These are phyloP conservation scores for Scleromitrula shiraiana DNA, from an alignment of 2,329 filamentous ascomycete species.

Conservation along the genomic window DNA sequence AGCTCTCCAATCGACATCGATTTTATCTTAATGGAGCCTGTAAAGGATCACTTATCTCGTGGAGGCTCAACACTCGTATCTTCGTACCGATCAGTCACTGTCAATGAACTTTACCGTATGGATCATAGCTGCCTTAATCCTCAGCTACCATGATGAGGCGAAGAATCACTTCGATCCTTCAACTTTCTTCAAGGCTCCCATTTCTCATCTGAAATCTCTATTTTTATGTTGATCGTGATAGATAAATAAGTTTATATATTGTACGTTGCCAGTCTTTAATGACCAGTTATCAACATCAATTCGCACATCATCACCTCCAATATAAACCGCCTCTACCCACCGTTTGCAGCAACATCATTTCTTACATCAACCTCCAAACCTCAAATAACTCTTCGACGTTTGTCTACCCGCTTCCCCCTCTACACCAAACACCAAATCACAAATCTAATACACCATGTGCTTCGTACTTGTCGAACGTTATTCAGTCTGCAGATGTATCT, in stretches of 20 bases:
- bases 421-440: background rate
- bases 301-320: background rate
- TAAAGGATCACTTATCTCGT: background rate
- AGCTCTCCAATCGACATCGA: background rate
- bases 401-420: background rate
- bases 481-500: slow-evolving; percentile 63
- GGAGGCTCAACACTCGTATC: slow-evolving; percentile 8
- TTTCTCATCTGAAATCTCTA: slow-evolving; percentile 23
- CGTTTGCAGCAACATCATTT: too few relatives aligned
- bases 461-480: slow-evolving; percentile 61
- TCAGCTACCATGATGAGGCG: slow-evolving; percentile 8
- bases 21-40: background rate
- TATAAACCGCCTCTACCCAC: too few relatives aligned
- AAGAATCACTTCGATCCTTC: slow-evolving; percentile 3
- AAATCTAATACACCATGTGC: slow-evolving; percentile 45
- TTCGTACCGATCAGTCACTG: background rate
- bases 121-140: slow-evolving; percentile 2
- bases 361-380: background rate
- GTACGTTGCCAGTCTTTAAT: background rate
- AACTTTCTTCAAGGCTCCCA: background rate
- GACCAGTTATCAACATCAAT: background rate
- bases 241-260: slow-evolving; percentile 2
- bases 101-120: background rate
- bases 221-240: slow-evolving; percentile 24
- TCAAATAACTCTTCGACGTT: background rate